Percentiles rank a stretch among this genome's conserved stretches.
Evolutionary conservation across 2,329 filamentous ascomycete genomes (phyloP).

Genomic region (Ilyonectria destructans): DNA sequence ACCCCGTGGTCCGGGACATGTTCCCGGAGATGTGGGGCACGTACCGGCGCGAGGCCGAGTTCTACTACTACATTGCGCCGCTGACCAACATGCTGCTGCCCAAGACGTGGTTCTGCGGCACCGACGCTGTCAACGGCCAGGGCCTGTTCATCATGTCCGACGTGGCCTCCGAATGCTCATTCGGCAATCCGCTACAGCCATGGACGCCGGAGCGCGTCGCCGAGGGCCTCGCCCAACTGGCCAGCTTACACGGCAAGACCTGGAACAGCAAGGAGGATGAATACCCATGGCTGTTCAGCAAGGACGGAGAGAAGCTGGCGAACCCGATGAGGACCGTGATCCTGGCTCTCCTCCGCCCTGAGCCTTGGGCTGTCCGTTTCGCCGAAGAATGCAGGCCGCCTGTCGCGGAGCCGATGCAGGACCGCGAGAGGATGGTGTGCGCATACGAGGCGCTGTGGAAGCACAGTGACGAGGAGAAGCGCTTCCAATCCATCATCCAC

Average conservation of each 20-base stretch:
- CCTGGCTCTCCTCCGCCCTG: conserved; percentile 12
- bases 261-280: conserved; percentile 22
- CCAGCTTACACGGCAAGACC: conserved; percentile 23
- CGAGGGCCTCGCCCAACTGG: conserved; percentile 9
- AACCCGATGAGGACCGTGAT: conserved; percentile 19
- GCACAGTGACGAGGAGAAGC: conserved; percentile 15
- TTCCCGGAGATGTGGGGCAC: conserved; percentile 24
- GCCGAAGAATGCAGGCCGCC: conserved; percentile 19
- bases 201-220: conserved; percentile 18
- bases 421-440: conserved; percentile 17
- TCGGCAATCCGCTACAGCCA: conserved; percentile 21
- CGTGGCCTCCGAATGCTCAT: conserved; percentile 16
- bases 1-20: conserved; percentile 8
- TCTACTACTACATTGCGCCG: no score
- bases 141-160: conserved; percentile 28
- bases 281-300: conserved; percentile 25
- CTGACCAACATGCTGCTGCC: no score
- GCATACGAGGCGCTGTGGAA: conserved; percentile 25
- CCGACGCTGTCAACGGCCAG: no score
- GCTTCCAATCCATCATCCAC: conserved; percentile 20
- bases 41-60: no score
- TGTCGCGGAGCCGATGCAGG: conserved; percentile 13
- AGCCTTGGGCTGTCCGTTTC: conserved; percentile 21
- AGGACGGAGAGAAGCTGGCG: conserved; percentile 16
- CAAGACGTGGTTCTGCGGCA: no score